A percentile compares a stretch with the other conserved stretches of the same genome.
Evolutionary conservation across 768 basidiomycete species (phyloP).

Genomic region (Asterophora parasitica): DNA sequence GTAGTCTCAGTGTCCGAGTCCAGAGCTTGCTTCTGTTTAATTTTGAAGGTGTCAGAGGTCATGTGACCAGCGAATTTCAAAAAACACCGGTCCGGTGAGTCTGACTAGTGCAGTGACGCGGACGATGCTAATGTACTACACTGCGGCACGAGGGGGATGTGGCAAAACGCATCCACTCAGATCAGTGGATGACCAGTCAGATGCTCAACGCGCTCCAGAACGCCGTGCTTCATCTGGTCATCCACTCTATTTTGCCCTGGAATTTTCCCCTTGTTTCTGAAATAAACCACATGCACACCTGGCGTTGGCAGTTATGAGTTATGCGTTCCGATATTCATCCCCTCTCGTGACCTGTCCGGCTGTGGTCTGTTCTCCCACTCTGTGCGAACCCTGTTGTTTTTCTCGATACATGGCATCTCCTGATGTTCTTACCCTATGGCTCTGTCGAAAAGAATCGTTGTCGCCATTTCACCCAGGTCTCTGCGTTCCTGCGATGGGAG

Average conservation of each 20-base stretch:
- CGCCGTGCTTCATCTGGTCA: background rate
- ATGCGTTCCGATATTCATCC: background rate
- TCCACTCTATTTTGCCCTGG: background rate
- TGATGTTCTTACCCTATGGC: background rate
- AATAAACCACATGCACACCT: background rate
- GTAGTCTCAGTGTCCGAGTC: too few species aligned
- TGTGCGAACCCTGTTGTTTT: background rate
- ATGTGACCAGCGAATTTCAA: background rate
- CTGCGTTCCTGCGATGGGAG: background rate
- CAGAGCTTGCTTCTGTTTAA: too few species aligned
- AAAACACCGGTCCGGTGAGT: too few species aligned
- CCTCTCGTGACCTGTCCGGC: background rate
- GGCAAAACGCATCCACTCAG: too few species aligned
- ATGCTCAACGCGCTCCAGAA: background rate
- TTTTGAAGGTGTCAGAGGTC: too few species aligned
- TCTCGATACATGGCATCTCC: background rate
- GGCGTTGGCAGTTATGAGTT: background rate
- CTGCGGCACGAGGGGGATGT: too few species aligned
- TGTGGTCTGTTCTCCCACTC: background rate
- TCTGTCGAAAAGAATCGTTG: background rate
- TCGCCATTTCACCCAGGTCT: background rate
- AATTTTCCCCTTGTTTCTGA: background rate
- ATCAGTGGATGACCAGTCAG: slow-evolving; percentile 1
- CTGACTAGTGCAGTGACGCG: too few species aligned
- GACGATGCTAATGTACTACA: too few species aligned